These are phyloP conservation scores for Alternaria triticimaculans DNA, from an alignment of 2,329 filamentous ascomycete genomes.

Conservation along the genomic window DNA sequence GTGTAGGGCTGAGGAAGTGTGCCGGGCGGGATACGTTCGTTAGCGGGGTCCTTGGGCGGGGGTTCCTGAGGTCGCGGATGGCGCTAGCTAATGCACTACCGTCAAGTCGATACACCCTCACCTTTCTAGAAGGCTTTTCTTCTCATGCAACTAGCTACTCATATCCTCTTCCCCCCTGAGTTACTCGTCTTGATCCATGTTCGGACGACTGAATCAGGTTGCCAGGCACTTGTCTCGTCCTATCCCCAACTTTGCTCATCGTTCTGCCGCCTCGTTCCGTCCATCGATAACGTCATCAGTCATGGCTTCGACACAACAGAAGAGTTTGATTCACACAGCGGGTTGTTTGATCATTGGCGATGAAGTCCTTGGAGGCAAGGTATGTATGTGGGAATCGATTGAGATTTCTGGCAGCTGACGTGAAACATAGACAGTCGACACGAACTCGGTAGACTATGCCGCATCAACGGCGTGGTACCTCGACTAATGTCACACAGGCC, in stretches of 20 bases:
- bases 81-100: conserved; percentile 20
- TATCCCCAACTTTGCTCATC: conserved; percentile 63
- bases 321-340: conserved; percentile 81
- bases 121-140: conserved; percentile 7
- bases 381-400: conserved; percentile 46
- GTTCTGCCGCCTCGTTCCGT: conserved; percentile 47
- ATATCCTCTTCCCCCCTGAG: conserved; percentile 4
- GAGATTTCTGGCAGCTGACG: conserved; percentile 25
- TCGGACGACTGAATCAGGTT: conserved; percentile 75
- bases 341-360: conserved; percentile 97
- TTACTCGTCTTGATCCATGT: conserved; percentile 64
- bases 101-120: conserved; percentile 7
- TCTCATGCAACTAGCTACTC: conserved; percentile 28
- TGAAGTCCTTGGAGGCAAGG: conserved; percentile 94
- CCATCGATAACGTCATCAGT: conserved; percentile 48
- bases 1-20: conserved; percentile 28
- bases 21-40: conserved; percentile 9
- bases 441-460: conserved; percentile 59
- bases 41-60: conserved; percentile 17
- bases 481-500: conserved; percentile 44
- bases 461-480: neutral
- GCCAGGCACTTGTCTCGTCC: conserved; percentile 73
- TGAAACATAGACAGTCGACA: conserved; percentile 64
- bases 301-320: conserved; percentile 60
- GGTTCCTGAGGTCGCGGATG: conserved; percentile 9